Conservation (phyloP, 345 rosid species). For the Nasturtium officinale region DNA sequence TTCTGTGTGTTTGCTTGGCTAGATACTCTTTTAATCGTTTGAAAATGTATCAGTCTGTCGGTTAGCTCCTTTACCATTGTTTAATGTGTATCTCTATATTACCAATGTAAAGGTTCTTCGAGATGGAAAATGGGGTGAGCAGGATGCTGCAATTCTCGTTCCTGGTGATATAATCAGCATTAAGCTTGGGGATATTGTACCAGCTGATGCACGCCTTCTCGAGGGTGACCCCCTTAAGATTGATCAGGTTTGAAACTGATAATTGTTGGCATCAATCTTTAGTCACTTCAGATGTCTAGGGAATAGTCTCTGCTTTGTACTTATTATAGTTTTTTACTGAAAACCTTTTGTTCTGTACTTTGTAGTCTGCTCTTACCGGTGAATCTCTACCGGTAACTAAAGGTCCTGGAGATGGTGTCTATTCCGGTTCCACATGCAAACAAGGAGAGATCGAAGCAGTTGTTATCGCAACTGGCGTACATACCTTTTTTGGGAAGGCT, state of each 20-base stretch:
- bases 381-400: constrained; percentile 97
- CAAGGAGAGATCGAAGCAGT: constrained; percentile 97
- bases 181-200: constrained; percentile 78
- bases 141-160: neutral
- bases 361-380: constrained; percentile 96
- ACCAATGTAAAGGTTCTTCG: constrained; percentile 45
- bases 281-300: neutral
- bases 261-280: neutral
- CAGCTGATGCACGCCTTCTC: constrained; percentile 95
- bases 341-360: constrained; percentile 55
- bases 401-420: constrained; percentile 91
- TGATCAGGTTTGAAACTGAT: constrained; percentile 63
- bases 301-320: neutral
- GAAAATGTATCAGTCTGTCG: neutral
- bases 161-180: neutral
- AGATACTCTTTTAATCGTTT: neutral
- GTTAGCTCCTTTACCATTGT: neutral
- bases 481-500: constrained; percentile 97
- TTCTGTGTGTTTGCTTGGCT: neutral
- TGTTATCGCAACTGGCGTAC: constrained; percentile 96
- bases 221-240: constrained; percentile 96
- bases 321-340: neutral
- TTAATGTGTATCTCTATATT: neutral
- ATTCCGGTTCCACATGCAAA: constrained; percentile 96
- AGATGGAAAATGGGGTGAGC: neutral